Evolutionary conservation across 257 asterid species (phyloP).

Genomic region (Solanum microdontum): DNA sequence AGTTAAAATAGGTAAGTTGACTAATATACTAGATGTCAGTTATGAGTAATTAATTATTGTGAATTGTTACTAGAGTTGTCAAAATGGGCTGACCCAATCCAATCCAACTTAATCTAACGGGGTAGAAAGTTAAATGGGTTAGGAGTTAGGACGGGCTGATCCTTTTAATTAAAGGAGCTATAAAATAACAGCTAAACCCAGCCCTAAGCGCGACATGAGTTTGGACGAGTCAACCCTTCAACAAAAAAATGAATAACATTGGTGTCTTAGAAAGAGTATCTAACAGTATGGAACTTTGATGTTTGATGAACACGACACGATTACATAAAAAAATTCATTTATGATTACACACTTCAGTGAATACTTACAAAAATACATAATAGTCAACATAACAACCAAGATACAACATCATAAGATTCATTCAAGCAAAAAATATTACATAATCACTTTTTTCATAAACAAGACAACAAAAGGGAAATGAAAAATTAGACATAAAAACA

Average conservation of each 20-base stretch:
- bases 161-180: neutral
- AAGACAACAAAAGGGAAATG: neutral
- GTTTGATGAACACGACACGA: neutral
- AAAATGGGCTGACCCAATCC: neutral
- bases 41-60: neutral
- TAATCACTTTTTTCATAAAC: neutral
- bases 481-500: neutral
- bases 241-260: neutral
- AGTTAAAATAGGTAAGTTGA: neutral
- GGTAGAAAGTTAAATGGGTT: neutral
- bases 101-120: no score
- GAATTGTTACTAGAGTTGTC: neutral
- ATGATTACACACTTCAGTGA: neutral
- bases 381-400: neutral
- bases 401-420: neutral
- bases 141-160: neutral
- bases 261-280: neutral
- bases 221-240: neutral
- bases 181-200: neutral
- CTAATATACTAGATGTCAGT: neutral
- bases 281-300: neutral
- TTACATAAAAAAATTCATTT: neutral
- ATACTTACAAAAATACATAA: neutral
- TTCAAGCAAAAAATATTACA: neutral
- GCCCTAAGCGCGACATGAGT: neutral